Evolutionary conservation across 2,329 filamentous ascomycete species (phyloP), one percentile per base, ranked within the genome.

Genomic region (Cryphonectria parasitica): DNA sequence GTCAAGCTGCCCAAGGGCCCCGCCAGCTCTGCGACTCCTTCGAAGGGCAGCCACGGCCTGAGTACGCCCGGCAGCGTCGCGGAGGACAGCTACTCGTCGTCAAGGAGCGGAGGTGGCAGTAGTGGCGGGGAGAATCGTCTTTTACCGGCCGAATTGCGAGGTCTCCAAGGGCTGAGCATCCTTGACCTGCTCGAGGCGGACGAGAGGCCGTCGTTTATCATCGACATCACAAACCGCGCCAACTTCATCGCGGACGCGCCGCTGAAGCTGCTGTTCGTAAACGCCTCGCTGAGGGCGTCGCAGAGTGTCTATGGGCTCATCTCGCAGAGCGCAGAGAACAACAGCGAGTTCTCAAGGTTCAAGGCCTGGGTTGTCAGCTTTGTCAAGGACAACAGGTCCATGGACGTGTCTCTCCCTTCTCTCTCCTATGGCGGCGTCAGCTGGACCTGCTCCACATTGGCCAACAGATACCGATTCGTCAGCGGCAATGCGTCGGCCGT

Each of bases 181-280:
- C 80, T 91, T 28, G 93, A 95, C 78, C 82, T 95, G 54, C 80
- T 96, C 56, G 92, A 95, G 76, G 88, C 92, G 74, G 93, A 96
- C 77, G 88, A 91, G 65, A 84, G 93, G 63, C 93, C 92, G 2
- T 92, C 91, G 0, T 93, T 95, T 75, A 86, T 95, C 58, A 83
- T 95, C 45, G 92, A 95, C 75, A 80, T 92, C 66, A 83, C 83
- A 10, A 88, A 91, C 75, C 79, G 83, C 1, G 78, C 81, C n/a
- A 90, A 90, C 74, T 84, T 83, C 63, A 82, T 80, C 31, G 82
- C 85, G 1, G 85, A 85, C 1, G 85, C 85, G 0, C 83, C 83
- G 1, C 79, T 95, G 52, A 84, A 87, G 41, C 84, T 93, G 10
- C 75, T 93, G 0, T 95, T 92, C 77, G 86, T 87, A 41, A 96